Evolutionary conservation across 163 green algal genomes (phyloP), one percentile per base, ranked within the genome.

Genomic region (Scenedesmus sp.): DNA sequence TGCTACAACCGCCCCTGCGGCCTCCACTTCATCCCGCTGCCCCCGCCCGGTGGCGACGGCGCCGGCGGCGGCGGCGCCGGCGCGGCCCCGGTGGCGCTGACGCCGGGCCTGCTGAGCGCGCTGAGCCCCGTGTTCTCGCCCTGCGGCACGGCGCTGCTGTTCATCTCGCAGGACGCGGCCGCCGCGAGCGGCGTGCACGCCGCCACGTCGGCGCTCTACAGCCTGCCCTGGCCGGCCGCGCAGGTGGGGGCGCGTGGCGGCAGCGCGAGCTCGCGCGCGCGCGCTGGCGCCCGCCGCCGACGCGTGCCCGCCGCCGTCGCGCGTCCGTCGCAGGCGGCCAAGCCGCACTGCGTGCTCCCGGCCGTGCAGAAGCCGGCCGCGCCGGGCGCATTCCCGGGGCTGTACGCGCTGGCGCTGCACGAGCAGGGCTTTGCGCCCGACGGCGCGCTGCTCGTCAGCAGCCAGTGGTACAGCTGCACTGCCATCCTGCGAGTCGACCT

Each of bases 1-100:
- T 98, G 95, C 86, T 89, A 90, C 78, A 98, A 98, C 85, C 87
- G 95, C 24, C 91, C 91, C 0, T 93, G 89, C 69, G 47, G 57
- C 31, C 64, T 97, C 47, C 89, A 88, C 57, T 85, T 84, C 39
- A 63, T 91, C 3, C 51, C 24, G 50, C 88, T 78, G 29, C 24
- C 34, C 13, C 47, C 29, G 0, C 57, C 53, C 14, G 63, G 58
- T 1, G 22, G 22, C 10, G 63, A 51, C 34, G 5, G n/a, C 42
- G 36, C 28, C 56, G n/a, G 36, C 44, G 33, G 58, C 71, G 47
- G 71, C 72, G 53, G 60, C 60, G 69, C 58, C 58, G 44, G 72
- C 70, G 39, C 7, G 48, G 6, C 3, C 22, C 47, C 66, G 47
- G 73, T 81, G 47, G 26, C 22, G 22, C 47, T 75, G 36, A 63